Base-by-base conservation (phyloP, 2,329 filamentous ascomycete genomes). In the Curvularia lunata region DNA sequence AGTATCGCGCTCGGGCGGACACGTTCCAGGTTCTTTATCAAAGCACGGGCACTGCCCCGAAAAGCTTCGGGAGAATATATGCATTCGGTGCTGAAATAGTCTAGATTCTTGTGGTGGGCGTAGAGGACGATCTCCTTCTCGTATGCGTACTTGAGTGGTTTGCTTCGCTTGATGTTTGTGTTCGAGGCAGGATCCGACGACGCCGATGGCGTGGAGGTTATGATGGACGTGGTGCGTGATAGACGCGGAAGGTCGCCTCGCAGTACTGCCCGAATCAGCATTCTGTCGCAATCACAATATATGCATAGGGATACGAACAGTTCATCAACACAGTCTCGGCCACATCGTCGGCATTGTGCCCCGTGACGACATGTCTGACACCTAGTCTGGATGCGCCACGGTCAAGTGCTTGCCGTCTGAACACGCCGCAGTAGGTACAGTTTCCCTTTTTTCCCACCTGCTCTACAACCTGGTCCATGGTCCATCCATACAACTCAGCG, bases 101-200 rank as follows among this genome's bases (percentile, higher is more conserved):
- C 93, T 63, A 99, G 83, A 76, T 93, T 93, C 78, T 95, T 96
- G 81, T 99, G 92, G 74, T 98, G 91, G 5, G 95, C 95, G 74
- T 99, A 99, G 5, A 99, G 83, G 18, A 99, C 95, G 66, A 99
- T 99, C 75, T 99, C 95, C 80, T 99, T 99, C 75, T 99, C 95
- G 74, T 98, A 99, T 1, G 94, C 93, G 75, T 98, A 99, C 77
- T 99, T 98, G 45, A 99, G 83, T 13, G 95, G 95, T 79, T 99
- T 99, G 79, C 91, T 96, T 64, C 95, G 86, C 81, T 96, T 96
- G 65, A 97, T 94, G 59, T 96, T 92, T 58, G 91, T 92, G n/a
- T 74, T 69, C 7, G 68, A 68, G 30, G 87, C 81, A 0, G 69
- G 65, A 42, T 72, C 68, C 87, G 89, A 40, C 85, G 90, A 2